Conservation (phyloP, 768 basidiomycete species). For the Mycena galopus region DNA sequence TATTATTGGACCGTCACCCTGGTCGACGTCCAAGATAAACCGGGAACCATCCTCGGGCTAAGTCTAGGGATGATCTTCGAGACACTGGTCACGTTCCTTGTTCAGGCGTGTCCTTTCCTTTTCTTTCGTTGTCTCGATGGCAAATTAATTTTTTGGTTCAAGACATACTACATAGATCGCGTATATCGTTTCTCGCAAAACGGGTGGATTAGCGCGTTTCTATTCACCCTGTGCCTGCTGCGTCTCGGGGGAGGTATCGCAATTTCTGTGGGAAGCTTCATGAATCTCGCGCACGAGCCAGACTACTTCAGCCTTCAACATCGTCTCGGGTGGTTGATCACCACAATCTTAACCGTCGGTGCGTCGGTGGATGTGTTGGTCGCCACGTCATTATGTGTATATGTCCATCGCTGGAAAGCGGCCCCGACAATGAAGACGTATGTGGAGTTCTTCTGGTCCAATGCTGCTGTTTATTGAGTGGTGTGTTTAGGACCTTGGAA, state of each 20-base stretch:
- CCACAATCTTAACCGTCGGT: slow-evolving; percentile 36
- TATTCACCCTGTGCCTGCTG: slow-evolving; percentile 36
- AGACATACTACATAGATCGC: slow-evolving; percentile 43
- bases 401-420: slow-evolving; percentile 26
- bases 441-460: neutral
- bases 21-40: slow-evolving; percentile 7
- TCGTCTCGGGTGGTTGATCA: slow-evolving; percentile 45
- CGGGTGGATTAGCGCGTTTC: slow-evolving; percentile 27
- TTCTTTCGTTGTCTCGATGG: no score
- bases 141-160: neutral
- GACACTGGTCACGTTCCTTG: slow-evolving; percentile 45
- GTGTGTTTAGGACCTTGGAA: slow-evolving; percentile 31
- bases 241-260: slow-evolving; percentile 37
- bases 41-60: slow-evolving; percentile 12
- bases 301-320: slow-evolving; percentile 37
- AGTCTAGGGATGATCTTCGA: slow-evolving; percentile 38
- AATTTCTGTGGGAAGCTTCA: slow-evolving; percentile 37
- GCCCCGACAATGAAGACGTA: slow-evolving; percentile 24
- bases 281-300: slow-evolving; percentile 40
- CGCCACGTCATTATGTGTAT: slow-evolving; percentile 40
- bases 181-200: slow-evolving; percentile 39
- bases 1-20: slow-evolving; percentile 28
- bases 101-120: slow-evolving; percentile 38
- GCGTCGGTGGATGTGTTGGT: slow-evolving; percentile 43
- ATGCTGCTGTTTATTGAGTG: neutral